Evolutionary conservation across 2,329 filamentous ascomycete genomes (phyloP), one percentile per base, ranked within the genome.

Genomic region (Trichoderma semiorbis): DNA sequence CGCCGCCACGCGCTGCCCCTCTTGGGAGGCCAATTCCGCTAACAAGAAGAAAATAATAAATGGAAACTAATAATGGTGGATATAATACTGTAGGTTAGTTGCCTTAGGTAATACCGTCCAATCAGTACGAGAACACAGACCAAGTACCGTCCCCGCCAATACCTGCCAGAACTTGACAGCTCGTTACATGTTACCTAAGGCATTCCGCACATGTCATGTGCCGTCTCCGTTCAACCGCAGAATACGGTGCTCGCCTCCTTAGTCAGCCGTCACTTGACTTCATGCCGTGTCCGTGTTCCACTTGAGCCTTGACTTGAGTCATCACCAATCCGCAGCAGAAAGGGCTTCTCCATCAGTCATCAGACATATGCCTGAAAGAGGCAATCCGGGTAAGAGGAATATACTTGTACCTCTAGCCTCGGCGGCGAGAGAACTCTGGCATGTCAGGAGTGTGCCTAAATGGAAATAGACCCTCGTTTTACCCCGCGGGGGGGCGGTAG

Each of bases 401-500:
- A 43, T 10, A 11, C 32, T 21, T 18, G 26, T 39, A 10, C n/a
- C 64, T 34, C 57, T 34, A 47, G 34, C 65, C 50, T 67, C 32
- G 50, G 64, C 50, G 64, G 18, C 28, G 30, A 39, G 2, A 12
- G 39, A 43, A 43, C 39, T 58, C 26, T 34, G 55, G 26, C 30
- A 30, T 60, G 65, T 47, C 53, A 68, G 7, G 43, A 60, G 36
- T 36, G 34, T 57, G 53, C 34, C 65, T 60, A 58, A 32, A 47
- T 68, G 53, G 24, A 39, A 21, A 58, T 24, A 16, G 16, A 55
- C 14, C 36, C 28, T 26, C 10, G 24, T 32, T 68, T 60, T 60
- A 68, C 65, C 65, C 65, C 65, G 65, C 65, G 64, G 55, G 65
- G 65, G 53, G 65, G 53, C 53, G 65, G 55, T 32, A 68, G 53